Conservation (phyloP, 495 filamentous ascomycete species). For the Aspergillus funiculosus region DNA sequence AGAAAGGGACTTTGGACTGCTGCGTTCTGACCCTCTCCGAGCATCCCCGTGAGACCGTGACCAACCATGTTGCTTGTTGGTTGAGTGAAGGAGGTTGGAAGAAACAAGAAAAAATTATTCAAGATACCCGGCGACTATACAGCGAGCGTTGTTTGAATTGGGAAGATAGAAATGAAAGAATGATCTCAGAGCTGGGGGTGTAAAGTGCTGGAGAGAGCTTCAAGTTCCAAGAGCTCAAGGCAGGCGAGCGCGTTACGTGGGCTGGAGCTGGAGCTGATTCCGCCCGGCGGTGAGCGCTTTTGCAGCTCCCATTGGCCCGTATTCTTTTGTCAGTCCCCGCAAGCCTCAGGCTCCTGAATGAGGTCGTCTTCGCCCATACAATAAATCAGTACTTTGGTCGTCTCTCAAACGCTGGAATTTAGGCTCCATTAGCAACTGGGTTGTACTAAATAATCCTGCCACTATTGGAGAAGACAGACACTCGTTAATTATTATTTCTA, state of each 20-base stretch:
- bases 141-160: neutral
- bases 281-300: constrained; percentile 36
- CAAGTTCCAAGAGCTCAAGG: constrained; percentile 30
- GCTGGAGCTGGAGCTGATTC: constrained; percentile 35
- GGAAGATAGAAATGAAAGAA: constrained; percentile 7
- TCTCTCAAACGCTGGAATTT: too few relatives aligned
- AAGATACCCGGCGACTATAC: constrained; percentile 2
- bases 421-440: too few relatives aligned
- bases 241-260: constrained; percentile 24
- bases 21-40: constrained; percentile 60
- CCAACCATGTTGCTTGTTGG: constrained; percentile 32
- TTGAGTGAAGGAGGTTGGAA: neutral
- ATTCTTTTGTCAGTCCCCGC: constrained; percentile 24
- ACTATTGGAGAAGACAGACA: too few relatives aligned
- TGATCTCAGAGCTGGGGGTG: too few relatives aligned
- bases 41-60: constrained; percentile 56
- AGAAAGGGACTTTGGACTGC: constrained; percentile 1
- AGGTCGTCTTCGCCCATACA: neutral
- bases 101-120: neutral
- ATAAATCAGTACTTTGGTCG: neutral
- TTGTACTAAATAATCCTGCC: too few relatives aligned
- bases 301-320: constrained; percentile 21
- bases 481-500: too few relatives aligned
- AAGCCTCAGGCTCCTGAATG: constrained; percentile 33
- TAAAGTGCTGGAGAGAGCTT: constrained; percentile 25